A percentile compares a stretch with the other conserved stretches of the same genome.
Conservation (phyloP, 768 basidiomycete species). For the Russula brevipes region DNA sequence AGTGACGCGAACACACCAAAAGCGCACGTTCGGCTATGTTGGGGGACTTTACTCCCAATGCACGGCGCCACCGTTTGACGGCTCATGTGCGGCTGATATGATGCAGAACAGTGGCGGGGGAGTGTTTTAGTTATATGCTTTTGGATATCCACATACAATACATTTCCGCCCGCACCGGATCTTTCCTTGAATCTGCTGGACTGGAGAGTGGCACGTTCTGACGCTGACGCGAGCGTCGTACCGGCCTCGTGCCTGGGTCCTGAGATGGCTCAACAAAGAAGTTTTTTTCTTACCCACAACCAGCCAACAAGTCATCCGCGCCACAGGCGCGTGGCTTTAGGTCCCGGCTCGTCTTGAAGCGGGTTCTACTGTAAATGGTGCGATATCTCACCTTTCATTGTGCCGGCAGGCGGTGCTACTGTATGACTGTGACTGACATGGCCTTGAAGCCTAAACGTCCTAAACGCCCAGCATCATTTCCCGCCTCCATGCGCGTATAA, state of each 20-base stretch:
- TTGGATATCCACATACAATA: too few species aligned
- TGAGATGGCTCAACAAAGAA: neutral
- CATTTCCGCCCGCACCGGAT: slow-evolving; percentile 8
- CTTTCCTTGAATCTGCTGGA: neutral
- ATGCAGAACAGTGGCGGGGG: neutral
- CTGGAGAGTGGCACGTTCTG: neutral
- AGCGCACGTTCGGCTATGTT: too few species aligned
- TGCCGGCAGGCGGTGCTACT: slow-evolving; percentile 11
- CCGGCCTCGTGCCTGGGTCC: neutral
- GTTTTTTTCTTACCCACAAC: too few species aligned
- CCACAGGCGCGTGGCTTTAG: too few species aligned
- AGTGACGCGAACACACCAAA: too few species aligned
- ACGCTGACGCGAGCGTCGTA: too few species aligned
- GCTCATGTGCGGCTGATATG: neutral
- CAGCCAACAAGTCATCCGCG: too few species aligned
- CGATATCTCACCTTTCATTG: neutral
- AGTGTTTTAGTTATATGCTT: too few species aligned
- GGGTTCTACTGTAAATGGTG: too few species aligned
- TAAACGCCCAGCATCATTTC: slow-evolving; percentile 17
- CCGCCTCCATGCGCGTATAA: slow-evolving; percentile 9
- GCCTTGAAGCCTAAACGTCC: neutral
- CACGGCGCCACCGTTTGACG: neutral
- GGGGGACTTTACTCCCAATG: too few species aligned
- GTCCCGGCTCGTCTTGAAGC: too few species aligned
- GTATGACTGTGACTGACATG: neutral